Base-by-base conservation (phyloP, 208 protist genomes). In the Acanthamoeba quina region DNA sequence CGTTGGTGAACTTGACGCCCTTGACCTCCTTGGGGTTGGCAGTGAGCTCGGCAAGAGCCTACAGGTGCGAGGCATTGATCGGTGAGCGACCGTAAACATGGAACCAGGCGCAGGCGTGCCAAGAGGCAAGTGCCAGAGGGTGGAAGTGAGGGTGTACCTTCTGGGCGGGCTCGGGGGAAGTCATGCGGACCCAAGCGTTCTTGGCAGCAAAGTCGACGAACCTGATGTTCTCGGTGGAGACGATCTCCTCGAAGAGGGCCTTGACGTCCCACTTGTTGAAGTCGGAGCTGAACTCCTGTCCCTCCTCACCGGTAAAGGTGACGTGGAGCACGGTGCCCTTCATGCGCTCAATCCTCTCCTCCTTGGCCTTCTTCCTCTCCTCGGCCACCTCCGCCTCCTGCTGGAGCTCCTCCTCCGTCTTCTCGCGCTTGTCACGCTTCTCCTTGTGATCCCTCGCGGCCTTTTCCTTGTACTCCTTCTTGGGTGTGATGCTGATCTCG, bases 181-280 rank as follows among this genome's bases (percentile, higher is more conserved):
- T 7, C 76, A 62, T 60, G 76, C 76, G 76, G 1, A 37, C 47
- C 49, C 26, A 86, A 11, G 49, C 76, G 21, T 86, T 9, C 44
- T 54, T 62, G n/a, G 24, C 78, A 9, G 4, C 5, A 1, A 86
- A 21, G 7, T 86, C 78, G 17, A 86, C 49, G 29, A 86, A 86
- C 78, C 24, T 86, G 49, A 41, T 41, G 24, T 34, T 6, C 41
- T 41, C 78, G 15, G 24, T 52, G 37, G 70, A 5, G 10, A 80
- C 21, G 21, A 80, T 41, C 49, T 86, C 78, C 49, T 86, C 78
- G 24, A 86, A 19, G 49, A 62, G 9, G 6, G 78, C 24, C 78
- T 86, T 54, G 44, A 86, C 47, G 52, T 86, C 78, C 41, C 41
- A 86, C 52, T 86, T 86, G 78, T 86, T 54, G 49, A 86, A 41